Conservation (phyloP, 2,329 filamentous ascomycete genomes). For the Orbilia brochopaga region DNA sequence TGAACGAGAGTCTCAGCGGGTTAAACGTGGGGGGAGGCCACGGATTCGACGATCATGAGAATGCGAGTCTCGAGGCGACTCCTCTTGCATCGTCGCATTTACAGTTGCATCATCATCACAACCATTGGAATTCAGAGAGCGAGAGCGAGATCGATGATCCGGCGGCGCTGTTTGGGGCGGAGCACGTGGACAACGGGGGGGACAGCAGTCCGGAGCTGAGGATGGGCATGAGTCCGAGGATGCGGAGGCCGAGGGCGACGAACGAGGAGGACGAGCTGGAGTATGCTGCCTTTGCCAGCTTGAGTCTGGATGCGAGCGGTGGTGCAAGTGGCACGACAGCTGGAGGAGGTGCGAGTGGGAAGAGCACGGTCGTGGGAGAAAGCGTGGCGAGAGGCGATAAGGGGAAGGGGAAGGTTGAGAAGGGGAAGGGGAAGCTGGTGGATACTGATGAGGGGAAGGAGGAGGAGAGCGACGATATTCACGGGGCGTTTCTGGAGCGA, state of each 20-base stretch:
- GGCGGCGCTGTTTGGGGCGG: conserved; percentile 38
- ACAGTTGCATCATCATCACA: conserved; percentile 21
- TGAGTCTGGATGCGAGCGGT: conserved; percentile 18
- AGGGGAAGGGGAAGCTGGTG: neutral
- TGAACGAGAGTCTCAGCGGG: conserved; percentile 45
- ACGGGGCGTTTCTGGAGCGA: conserved; percentile 43
- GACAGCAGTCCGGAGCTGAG: conserved; percentile 40
- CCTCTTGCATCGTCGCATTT: neutral
- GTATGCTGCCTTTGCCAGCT: conserved; percentile 44
- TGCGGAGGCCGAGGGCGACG: conserved; percentile 28
- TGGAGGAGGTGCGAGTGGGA: conserved; percentile 17
- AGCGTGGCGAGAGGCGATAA: conserved; percentile 19
- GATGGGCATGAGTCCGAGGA: conserved; percentile 31
- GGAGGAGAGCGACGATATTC: conserved; percentile 32
- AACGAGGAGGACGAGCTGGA: conserved; percentile 45
- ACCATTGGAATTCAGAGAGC: conserved; percentile 45
- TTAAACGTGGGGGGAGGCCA: conserved; percentile 16
- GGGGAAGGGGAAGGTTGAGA: neutral
- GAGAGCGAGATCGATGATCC: conserved; percentile 49
- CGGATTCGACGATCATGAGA: conserved; percentile 15
- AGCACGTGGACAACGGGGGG: conserved; percentile 17
- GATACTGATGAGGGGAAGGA: neutral
- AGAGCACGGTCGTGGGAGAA: conserved; percentile 38
- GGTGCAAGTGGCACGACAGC: neutral
- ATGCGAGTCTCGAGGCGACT: neutral